Base-by-base conservation (phyloP, 2,329 filamentous ascomycete species). In the Sordariomycetes sp. region DNA sequence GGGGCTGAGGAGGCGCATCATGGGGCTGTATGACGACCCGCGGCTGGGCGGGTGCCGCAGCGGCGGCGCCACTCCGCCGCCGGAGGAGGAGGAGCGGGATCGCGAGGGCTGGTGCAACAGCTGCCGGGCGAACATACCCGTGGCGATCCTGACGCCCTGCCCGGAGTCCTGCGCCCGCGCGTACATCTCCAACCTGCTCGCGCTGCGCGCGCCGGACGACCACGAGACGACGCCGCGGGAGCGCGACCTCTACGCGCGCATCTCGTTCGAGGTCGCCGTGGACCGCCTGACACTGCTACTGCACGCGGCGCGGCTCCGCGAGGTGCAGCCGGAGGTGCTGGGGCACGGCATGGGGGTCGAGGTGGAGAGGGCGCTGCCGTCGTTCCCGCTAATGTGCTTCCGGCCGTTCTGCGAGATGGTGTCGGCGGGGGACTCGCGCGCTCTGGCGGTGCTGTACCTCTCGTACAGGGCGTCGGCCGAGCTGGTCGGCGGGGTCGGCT, bases 331-430 rank as follows among this genome's bases (percentile, higher is more conserved):
- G 25, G 50, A 51, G 3, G 24, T 35, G 18, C 43, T 50, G 11
- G 43, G 34, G 3, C n/a, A 25, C 10, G 28, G 34, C 12, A 3
- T 55, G 14, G 55, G 48, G 14, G 50, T 55, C 5, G 65, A 69
- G 53, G 48, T 65, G 10, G 65, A 66, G 61, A 61, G 65, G 25
- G 66, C 64, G 58, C 60, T 68, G 53, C 60, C 67, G 51, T 63
- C 64, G 12, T 68, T 69, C 53, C 64, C 67, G 10, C 65, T 68
- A 53, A 60, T 68, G 46, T 68, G 64, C 58, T 64, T 63, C 51
- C 65, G 65, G 10, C 62, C 63, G 14, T 61, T 69, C 43, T 55
- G 65, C 28, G 59, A 61, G 20, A 55, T 68, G 28, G 64, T 66
- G 3, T 46, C 58, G 16, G 57, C 52, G 4, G 63, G 65, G 11